Conservation (phyloP, 2,329 filamentous ascomycete genomes). For the Colletotrichum euphorbiae region DNA sequence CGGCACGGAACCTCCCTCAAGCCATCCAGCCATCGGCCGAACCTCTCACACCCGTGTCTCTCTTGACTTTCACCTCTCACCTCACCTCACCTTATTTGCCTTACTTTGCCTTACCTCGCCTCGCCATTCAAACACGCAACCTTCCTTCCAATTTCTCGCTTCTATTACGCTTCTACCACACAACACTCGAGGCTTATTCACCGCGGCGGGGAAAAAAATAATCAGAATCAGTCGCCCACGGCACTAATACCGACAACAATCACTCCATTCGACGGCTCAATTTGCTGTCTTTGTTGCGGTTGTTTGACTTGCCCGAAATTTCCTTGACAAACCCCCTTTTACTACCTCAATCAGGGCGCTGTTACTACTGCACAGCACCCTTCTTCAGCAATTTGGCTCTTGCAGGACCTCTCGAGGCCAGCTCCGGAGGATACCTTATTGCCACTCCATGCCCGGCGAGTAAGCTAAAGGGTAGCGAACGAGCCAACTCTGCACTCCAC, state of each 20-base stretch:
- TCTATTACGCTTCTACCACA: too few relatives aligned
- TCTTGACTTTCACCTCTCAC: conserved; percentile 17
- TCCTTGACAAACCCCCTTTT: conserved; percentile 25
- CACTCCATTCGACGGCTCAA: not conserved
- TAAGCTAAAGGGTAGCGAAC: conserved; percentile 36
- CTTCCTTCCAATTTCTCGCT: not conserved
- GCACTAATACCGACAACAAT: not conserved
- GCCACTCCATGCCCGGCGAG: conserved; percentile 38
- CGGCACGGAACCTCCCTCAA: conserved; percentile 33
- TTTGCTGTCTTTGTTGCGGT: not conserved
- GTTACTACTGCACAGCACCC: conserved; percentile 1
- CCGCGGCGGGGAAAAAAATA: too few relatives aligned
- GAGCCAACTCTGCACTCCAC: conserved; percentile 26
- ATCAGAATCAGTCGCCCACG: not conserved
- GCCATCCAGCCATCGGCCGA: conserved; percentile 8
- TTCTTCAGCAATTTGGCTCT: conserved; percentile 1
- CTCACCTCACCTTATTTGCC: not conserved
- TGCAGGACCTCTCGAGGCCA: conserved; percentile 6
- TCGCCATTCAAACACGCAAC: conserved; percentile 2
- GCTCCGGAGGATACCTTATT: conserved; percentile 25
- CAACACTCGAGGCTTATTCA: not conserved
- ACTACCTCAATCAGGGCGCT: not conserved
- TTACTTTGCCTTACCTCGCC: not conserved
- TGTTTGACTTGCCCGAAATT: not conserved
- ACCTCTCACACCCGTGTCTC: conserved; percentile 22